Base-by-base conservation (phyloP, 345 rosid species). In the Raphanus sativus region DNA sequence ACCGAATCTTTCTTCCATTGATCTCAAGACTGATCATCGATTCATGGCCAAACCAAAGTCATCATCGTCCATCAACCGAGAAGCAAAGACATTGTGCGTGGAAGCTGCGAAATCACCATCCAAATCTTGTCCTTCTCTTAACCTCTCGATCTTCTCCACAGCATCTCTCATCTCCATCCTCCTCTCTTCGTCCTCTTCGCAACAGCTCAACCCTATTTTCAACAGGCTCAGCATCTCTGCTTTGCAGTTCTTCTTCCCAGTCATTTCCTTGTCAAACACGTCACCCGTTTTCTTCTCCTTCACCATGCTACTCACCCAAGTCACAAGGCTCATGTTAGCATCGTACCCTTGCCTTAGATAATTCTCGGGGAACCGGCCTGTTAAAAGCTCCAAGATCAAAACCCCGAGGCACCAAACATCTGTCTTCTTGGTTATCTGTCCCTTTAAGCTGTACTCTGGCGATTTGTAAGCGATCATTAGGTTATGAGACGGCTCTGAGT, bases 141-240 rank as follows among this genome's bases (percentile, higher is more conserved):
- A 54, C 55, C 72, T 50, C 76, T 82, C 90, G 48, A 52, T 52
- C 59, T 52, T 52, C 25, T 52, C 59, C 59, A 52, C 59, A 7
- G 59, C 59, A 52, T 52, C 87, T 29, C 64, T 78, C 81, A 91
- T 73, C 29, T 80, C 89, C 45, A 82, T 67, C 60, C 94, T 82
- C 26, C 76, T 70, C 28, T 86, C 90, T 6, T 40, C 75, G 65
- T 89, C 94, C 45, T 86, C 90, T 67, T 87, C 91, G 15, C 92
- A 91, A 66, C 97, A 91, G 63, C 89, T 81, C 86, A 91, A 81
- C n/a, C 89, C 97, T 1, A 91, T 84, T 84, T 88, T 91, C 83
- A 91, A 77, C 2, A 91, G 77, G 29, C 66, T 84, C 33, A 89
- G 75, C 94, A 89, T 85, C 62, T 86, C 87, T 2, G 89, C 78